These are phyloP conservation scores for Phycomyces blakesleeanus DNA, from an alignment of 192 early-diverging fungal genomes.

Conservation along the genomic window DNA sequence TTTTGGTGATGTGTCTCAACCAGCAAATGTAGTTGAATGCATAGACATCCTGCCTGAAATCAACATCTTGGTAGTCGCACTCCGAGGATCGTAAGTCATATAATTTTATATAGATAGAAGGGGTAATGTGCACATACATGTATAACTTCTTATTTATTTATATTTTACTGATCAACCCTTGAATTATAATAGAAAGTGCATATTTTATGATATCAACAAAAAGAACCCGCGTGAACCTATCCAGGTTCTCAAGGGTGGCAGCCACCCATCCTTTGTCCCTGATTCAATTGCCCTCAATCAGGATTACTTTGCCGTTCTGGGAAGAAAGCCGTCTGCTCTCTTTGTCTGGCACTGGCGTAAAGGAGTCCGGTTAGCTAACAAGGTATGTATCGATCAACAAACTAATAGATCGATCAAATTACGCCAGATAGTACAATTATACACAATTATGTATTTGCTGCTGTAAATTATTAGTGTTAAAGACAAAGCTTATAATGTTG, in stretches of 20 bases:
- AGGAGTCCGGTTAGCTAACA: conserved; percentile 26
- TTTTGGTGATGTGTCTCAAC: conserved; percentile 15
- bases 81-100: conserved; percentile 32
- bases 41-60: conserved; percentile 33
- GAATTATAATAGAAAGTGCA: conserved; percentile 24
- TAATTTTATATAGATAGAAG: not conserved
- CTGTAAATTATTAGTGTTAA: too few species aligned
- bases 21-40: conserved; percentile 22
- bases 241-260: conserved; percentile 30
- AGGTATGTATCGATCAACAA: too few species aligned
- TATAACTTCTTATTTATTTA: not conserved
- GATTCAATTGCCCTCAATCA: conserved; percentile 27
- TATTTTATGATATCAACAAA: conserved; percentile 34
- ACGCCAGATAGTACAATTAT: not conserved
- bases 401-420: too few species aligned
- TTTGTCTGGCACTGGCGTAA: conserved; percentile 40
- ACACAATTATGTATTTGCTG: too few species aligned
- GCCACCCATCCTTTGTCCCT: conserved; percentile 29
- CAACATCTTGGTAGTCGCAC: conserved; percentile 30
- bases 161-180: not conserved
- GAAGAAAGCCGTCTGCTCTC: conserved; percentile 33
- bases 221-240: conserved; percentile 25
- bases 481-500: too few species aligned
- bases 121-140: not conserved
- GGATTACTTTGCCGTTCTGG: conserved; percentile 32